phyloP scores from a whole-genome alignment of 331 rosid genomes.

The Phaseolus coccineus region DNA sequence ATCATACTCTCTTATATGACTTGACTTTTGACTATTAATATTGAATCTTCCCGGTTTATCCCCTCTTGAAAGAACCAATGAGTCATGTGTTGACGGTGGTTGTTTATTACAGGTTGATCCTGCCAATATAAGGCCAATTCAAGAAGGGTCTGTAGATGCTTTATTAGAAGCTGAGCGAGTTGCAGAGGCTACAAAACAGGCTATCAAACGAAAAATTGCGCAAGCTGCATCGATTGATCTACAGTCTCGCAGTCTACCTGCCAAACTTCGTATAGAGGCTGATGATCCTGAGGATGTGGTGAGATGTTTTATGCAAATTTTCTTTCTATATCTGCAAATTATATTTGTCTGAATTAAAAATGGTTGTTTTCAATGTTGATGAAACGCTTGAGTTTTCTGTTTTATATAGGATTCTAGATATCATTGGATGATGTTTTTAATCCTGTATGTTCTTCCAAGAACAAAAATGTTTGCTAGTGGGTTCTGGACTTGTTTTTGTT shows the following conservation, averaged over 20 bases:
- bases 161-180: constrained; percentile 90
- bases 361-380: constrained; percentile 11
- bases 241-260: constrained; percentile 81
- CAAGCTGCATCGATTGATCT: constrained; percentile 88
- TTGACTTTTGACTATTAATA: too few species aligned
- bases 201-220: constrained; percentile 90
- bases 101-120: constrained; percentile 86
- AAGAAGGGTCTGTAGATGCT: constrained; percentile 80
- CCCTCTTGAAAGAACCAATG: too few species aligned
- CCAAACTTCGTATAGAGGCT: constrained; percentile 93
- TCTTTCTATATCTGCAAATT: background rate
- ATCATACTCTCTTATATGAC: too few species aligned
- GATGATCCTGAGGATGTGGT: constrained; percentile 98
- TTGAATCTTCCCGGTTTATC: too few species aligned
- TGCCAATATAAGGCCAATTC: constrained; percentile 81
- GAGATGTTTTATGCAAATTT: constrained; percentile 41
- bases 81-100: constrained; percentile 29
- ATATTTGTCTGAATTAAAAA: background rate
- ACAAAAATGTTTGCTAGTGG: background rate
- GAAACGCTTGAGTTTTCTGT: constrained; percentile 12
- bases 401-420: constrained; percentile 3
- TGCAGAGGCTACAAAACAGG: constrained; percentile 98
- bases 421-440: background rate
- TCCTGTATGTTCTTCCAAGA: constrained; percentile 2
- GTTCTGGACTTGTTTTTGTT: constrained; percentile 14